Conservation (phyloP, 176 grass and related monocot genomes). For the Hyparrhenia diplandra region DNA sequence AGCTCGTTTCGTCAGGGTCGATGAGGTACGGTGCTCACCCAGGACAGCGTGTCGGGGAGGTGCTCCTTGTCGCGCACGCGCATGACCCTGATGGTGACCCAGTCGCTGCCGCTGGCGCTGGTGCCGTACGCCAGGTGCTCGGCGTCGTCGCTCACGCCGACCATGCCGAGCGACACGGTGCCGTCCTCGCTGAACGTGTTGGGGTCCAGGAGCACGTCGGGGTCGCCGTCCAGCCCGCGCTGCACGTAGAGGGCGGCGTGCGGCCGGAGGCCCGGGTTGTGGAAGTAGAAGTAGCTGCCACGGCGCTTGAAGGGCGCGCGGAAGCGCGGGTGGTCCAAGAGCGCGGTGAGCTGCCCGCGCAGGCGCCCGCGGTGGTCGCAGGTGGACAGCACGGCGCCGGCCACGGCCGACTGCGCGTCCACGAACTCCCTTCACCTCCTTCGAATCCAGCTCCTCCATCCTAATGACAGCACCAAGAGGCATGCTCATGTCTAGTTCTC, state of each 20-base stretch:
- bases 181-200: conserved; percentile 75
- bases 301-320: conserved; percentile 78
- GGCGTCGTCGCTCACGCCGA: conserved; percentile 66
- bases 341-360: conserved; percentile 51
- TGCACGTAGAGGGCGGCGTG: conserved; percentile 74
- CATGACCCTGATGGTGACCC: conserved; percentile 79
- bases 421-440: conserved; percentile 77
- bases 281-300: conserved; percentile 82
- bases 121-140: conserved; percentile 83
- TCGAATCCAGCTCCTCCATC: conserved; percentile 88
- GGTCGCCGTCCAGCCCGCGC: conserved; percentile 52
- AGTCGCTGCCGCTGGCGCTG: conserved; percentile 85
- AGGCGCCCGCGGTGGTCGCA: conserved; percentile 65
- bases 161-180: conserved; percentile 66
- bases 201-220: conserved; percentile 69
- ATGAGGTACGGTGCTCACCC: conserved; percentile 47
- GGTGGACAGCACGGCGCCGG: conserved; percentile 51
- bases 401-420: conserved; percentile 50
- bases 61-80: conserved; percentile 43
- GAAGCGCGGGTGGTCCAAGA: conserved; percentile 81
- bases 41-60: conserved; percentile 53
- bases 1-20: neutral
- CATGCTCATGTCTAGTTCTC: too few relatives aligned
- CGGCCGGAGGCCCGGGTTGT: conserved; percentile 76
- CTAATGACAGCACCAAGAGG: too few relatives aligned